Base-by-base conservation (phyloP, 1,284 basidiomycete species). In the Flammula alnicola region DNA sequence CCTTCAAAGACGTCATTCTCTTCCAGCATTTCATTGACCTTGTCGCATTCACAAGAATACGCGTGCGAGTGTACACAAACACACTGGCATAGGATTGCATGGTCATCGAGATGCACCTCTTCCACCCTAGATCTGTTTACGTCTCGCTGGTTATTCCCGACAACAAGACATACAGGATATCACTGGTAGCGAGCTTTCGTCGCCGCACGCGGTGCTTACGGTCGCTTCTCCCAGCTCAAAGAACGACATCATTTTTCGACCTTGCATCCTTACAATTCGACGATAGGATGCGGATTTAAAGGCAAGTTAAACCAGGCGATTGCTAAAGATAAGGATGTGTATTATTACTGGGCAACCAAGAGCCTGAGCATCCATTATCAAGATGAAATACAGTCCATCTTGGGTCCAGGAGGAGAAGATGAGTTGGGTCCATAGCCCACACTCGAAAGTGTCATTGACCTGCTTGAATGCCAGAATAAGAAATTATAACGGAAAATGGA, bases 191-290 rank as follows among this genome's bases (percentile, higher is more conserved):
- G 38, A 42, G 1, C 38, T 41, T 14, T 37, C 25, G 8, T 60
- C 61, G 44, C 9, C 20, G 17, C 66, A 68, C 51, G 56, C 66
- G 33, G 63, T 69, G 3, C 43, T 64, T 7, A 60, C 45, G 5
- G 68, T 68, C 46, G n/a, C 53, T 4, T 31, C 44, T 2, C 44
- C 60, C 5, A 44, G 38, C 3, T 14, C 12, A 3, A 25, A 51
- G 0, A 51, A 55, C 10, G 53, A 57, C 20, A 58, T 57, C 12
- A 54, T 69, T n/a, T 8, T 59, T 69, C 14, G 65, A 70, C 36
- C 47, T 69, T 11, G 26, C 66, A 1, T 64, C 65, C 4, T 57
- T 70, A 36, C 67, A 70, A 51, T 68, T 68, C 48, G 68, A 67
- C 14, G 62, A 65, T 51, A 2, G 66, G 68, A 1, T 60, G 68